Percentiles rank a stretch among this genome's conserved stretches.
These are phyloP conservation scores for Canna indica DNA, from an alignment of 176 grass and related monocot species.

Conservation along the genomic window DNA sequence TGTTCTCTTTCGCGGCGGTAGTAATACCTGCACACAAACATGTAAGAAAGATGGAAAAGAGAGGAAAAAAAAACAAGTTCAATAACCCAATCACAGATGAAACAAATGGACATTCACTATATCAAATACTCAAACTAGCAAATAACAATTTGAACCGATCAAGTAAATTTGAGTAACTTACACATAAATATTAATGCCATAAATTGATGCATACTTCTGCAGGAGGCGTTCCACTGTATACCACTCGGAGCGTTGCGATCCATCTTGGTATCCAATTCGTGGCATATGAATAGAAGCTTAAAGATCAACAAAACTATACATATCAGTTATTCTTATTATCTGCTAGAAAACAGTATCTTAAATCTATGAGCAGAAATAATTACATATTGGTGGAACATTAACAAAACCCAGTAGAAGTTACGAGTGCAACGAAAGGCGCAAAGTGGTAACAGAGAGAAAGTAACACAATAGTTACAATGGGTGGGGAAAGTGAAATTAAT, in stretches of 20 bases:
- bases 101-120: background rate
- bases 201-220: conserved; percentile 64
- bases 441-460: too few relatives aligned
- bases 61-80: too few relatives aligned
- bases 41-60: too few relatives aligned
- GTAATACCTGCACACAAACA: too few relatives aligned
- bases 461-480: too few relatives aligned
- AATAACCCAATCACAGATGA: too few relatives aligned
- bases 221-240: conserved; percentile 86
- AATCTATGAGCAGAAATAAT: background rate
- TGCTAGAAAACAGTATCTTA: background rate
- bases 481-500: too few relatives aligned
- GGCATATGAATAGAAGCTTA: conserved; percentile 88
- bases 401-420: too few relatives aligned
- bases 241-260: conserved; percentile 75
- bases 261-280: conserved; percentile 75
- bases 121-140: background rate
- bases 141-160: conserved; percentile 10
- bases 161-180: conserved; percentile 20
- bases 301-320: conserved; percentile 15
- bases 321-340: background rate
- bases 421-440: too few relatives aligned
- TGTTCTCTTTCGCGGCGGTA: too few relatives aligned
- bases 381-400: too few relatives aligned
- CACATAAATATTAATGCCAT: conserved; percentile 74